Base-by-base conservation (phyloP, 768 basidiomycete genomes). In the Mycena epipterygia region DNA sequence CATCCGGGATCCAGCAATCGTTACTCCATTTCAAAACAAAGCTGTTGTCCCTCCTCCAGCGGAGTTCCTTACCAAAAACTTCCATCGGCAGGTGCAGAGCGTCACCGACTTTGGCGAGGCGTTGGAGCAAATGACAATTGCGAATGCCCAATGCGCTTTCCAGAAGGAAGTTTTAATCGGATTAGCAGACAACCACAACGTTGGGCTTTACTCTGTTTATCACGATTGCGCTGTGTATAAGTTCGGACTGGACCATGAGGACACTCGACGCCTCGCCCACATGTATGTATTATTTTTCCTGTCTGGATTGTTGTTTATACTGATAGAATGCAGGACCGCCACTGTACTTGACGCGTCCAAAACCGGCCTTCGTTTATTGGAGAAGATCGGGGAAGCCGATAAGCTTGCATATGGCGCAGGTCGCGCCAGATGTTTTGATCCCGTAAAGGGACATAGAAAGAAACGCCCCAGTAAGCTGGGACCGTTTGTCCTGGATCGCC, bases 281-380 rank as follows among this genome's bases (percentile, higher is more conserved):
- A 88, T 89, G 88, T 88, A 23, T 70, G 83, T 76, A 23, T 35
- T 23, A 39, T 1, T 11, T 16, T 55, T 39, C n/a, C 35, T 39
- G 23, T 30, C 33, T 23, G 25, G 32, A 25, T 23, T 62, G n/a
- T n/a, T n/a, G n/a, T n/a, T n/a, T n/a, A 6, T n/a, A 58, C 62
- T 53, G 39, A 51, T 32, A 42, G 29, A 32, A 63, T 57, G 30
- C 60, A 89, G 88, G 84, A 87, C 86, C 64, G 84, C 82, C 6
- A 85, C 83, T 16, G 79, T 86, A 35, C 77, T 89, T 8, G 88
- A 89, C 78, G 83, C 85, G 0, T 81, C 80, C 63, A 89, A 89
- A 73, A 86, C 87, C 11, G 88, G 88, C 0, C 79, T 83, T 0
- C 79, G 80, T 6, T 79, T 89, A 48, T 80, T 76, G 62, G 6